phyloP scores from a whole-genome alignment of 495 filamentous ascomycete species.

The Neurospora sp. region DNA sequence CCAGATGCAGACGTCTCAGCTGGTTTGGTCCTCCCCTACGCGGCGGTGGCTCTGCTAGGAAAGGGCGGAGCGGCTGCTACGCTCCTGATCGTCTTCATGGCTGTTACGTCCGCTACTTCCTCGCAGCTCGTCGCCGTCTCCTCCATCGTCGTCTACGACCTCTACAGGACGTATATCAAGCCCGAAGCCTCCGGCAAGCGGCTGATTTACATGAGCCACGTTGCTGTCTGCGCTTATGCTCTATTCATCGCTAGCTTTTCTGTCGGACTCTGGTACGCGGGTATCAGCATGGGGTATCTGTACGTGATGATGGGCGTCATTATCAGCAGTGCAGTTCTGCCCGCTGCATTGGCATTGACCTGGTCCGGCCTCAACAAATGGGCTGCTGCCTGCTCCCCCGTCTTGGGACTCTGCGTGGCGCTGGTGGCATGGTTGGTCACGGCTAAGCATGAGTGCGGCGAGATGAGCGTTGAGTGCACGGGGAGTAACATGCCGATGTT shows the following conservation, averaged over 20 bases:
- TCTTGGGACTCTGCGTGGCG: slow-evolving; percentile 64
- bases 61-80: slow-evolving; percentile 79
- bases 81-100: slow-evolving; percentile 89
- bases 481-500: slow-evolving; percentile 84
- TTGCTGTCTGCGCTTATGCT: slow-evolving; percentile 64
- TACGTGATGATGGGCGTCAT: slow-evolving; percentile 91
- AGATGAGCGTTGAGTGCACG: slow-evolving; percentile 62
- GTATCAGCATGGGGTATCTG: slow-evolving; percentile 49
- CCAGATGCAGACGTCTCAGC: slow-evolving; percentile 65
- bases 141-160: slow-evolving; percentile 88
- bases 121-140: slow-evolving; percentile 88
- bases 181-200: slow-evolving; percentile 58
- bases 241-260: slow-evolving; percentile 78
- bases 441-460: slow-evolving; percentile 64
- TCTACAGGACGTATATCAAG: slow-evolving; percentile 64
- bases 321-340: slow-evolving; percentile 76
- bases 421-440: slow-evolving; percentile 89
- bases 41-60: slow-evolving; percentile 80
- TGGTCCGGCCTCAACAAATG: slow-evolving; percentile 80
- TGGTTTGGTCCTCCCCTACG: slow-evolving; percentile 80
- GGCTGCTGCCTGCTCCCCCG: slow-evolving; percentile 64
- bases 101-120: slow-evolving; percentile 83
- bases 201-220: slow-evolving; percentile 80
- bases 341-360: slow-evolving; percentile 68
- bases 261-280: slow-evolving; percentile 64